Evolutionary conservation across 139 green algal genomes (phyloP).

Genomic region (Trebouxia sp.): DNA sequence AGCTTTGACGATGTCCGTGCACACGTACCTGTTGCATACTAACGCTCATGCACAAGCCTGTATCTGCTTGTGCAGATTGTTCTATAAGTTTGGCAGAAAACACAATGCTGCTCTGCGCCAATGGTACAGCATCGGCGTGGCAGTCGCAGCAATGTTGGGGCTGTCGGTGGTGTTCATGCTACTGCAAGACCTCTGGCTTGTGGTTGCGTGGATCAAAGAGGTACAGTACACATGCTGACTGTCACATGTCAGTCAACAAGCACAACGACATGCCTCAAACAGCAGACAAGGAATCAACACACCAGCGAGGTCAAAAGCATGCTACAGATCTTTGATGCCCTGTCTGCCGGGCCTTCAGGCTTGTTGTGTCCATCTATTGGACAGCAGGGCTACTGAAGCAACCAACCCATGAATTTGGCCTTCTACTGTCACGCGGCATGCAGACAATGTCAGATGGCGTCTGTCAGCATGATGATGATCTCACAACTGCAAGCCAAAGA

Average conservation of each 20-base stretch:
- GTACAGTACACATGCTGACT: not conserved
- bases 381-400: not conserved
- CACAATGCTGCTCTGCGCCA: constrained; percentile 24
- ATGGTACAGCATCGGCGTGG: constrained; percentile 32
- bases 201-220: constrained; percentile 21
- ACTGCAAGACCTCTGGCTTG: constrained; percentile 14
- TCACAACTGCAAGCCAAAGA: no score
- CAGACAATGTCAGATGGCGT: no score
- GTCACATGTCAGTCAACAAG: not conserved
- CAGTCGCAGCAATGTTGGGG: constrained; percentile 31
- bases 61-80: constrained; percentile 7
- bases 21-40: not conserved
- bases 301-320: not conserved
- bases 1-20: no score
- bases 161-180: constrained; percentile 32
- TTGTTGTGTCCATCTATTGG: not conserved
- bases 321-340: not conserved
- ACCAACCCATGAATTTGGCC: no score
- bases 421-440: no score
- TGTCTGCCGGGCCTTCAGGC: not conserved
- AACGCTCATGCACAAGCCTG: not conserved
- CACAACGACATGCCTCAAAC: not conserved
- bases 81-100: constrained; percentile 26
- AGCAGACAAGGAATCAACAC: not conserved
- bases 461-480: no score